Conservation (phyloP, 768 basidiomycete genomes). For the Kwoniella dejecticola region DNA sequence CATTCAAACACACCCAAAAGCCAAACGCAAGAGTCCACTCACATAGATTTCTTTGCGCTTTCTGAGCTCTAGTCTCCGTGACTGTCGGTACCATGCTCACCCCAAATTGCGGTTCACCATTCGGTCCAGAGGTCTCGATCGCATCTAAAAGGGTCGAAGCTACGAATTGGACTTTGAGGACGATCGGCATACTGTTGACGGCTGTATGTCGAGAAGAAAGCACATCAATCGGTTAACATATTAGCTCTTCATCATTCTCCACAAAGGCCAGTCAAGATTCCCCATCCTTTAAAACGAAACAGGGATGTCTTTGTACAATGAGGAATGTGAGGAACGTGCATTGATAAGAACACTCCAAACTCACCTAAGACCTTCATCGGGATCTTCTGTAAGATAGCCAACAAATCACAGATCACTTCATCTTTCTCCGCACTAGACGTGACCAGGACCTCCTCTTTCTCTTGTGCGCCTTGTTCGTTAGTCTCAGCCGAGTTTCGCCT, state of each 20-base stretch:
- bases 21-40: constrained; percentile 57
- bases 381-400: constrained; percentile 86
- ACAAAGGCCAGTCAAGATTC: too few species aligned
- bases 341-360: constrained; percentile 61
- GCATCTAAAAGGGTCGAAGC: constrained; percentile 85
- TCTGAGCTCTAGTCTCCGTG: constrained; percentile 74
- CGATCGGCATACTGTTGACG: constrained; percentile 56
- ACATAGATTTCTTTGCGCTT: constrained; percentile 86
- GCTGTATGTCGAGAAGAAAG: constrained; percentile 27
- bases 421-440: constrained; percentile 57
- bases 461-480: background rate
- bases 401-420: constrained; percentile 79
- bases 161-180: constrained; percentile 90
- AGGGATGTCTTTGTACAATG: too few species aligned
- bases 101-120: background rate
- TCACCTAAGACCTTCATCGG: constrained; percentile 91
- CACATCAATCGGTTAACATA: too few species aligned
- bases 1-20: too few species aligned
- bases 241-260: too few species aligned
- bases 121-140: constrained; percentile 60
- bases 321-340: constrained; percentile 42
- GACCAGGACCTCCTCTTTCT: background rate
- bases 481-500: constrained; percentile 1
- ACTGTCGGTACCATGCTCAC: constrained; percentile 51
- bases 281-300: too few species aligned